These are phyloP conservation scores for Scenedesmus sp. DNA, from an alignment of 163 green algal species.

Conservation along the genomic window DNA sequence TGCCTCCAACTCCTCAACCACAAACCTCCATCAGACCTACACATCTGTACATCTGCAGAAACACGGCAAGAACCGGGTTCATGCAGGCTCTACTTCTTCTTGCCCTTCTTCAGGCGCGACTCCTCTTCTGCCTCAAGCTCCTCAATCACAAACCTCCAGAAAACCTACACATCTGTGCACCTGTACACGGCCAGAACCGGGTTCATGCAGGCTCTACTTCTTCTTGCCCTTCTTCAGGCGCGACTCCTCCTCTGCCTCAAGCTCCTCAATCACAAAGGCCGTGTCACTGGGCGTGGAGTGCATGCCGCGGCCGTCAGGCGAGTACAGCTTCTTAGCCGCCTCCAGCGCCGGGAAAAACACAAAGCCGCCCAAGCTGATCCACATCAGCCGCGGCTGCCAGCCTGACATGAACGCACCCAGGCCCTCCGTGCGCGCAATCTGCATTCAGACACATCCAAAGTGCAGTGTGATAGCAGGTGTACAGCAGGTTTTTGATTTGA, in stretches of 20 bases:
- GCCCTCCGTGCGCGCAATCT: constrained; percentile 92
- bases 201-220: background rate
- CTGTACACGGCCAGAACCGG: too few species aligned
- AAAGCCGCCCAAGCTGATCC: constrained; percentile 94
- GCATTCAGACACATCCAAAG: background rate
- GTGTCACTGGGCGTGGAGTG: constrained; percentile 30
- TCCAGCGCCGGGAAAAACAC: constrained; percentile 97
- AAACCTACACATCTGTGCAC: too few species aligned
- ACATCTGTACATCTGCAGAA: too few species aligned
- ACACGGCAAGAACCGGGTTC: too few species aligned
- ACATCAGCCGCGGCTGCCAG: constrained; percentile 94
- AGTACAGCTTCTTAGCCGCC: constrained; percentile 81
- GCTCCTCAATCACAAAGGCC: constrained; percentile 50
- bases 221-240: constrained; percentile 35
- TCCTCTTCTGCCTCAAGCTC: too few species aligned
- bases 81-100: too few species aligned
- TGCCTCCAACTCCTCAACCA: too few species aligned
- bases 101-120: too few species aligned
- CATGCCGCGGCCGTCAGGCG: constrained; percentile 16
- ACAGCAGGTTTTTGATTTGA: too few species aligned
- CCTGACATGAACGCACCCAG: constrained; percentile 85
- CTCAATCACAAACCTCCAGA: too few species aligned
- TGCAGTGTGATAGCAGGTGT: background rate
- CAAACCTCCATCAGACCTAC: too few species aligned
- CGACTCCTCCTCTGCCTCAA: constrained; percentile 32